Base-by-base conservation (phyloP, 192 early-diverging fungal genomes). In the Polychytrium aggregatum region DNA sequence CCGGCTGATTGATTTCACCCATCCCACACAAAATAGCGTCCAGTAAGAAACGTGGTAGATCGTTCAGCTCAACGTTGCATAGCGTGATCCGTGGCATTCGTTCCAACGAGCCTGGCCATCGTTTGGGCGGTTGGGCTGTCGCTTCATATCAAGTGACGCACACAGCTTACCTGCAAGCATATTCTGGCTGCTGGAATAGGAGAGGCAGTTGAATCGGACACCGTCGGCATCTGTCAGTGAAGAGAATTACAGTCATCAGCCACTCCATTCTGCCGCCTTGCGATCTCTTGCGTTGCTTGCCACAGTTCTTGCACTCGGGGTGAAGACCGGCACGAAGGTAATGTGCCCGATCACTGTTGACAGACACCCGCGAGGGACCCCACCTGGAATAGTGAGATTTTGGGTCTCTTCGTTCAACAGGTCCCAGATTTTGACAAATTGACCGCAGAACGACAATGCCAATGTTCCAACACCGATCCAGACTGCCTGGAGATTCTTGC, bases 341-440 rank as follows among this genome's bases (percentile, higher is more conserved):
- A n/a, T n/a, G n/a, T n/a, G n/a, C n/a, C n/a, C n/a, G n/a, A n/a
- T n/a, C n/a, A n/a, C n/a, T n/a, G n/a, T n/a, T n/a, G n/a, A n/a
- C n/a, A n/a, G n/a, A n/a, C n/a, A n/a, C n/a, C n/a, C n/a, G n/a
- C n/a, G n/a, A 21, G 8, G 11, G 20, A 42, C 8, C 8, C 4
- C 37, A 45, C 52, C 52, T 14, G 42, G 29, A 16, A 49, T 41
- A 41, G 9, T 24, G 2, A 57, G 48, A 21, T 44, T 29, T 20
- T 36, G 41, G 53, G 48, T 74, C 49, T 74, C 72, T 49, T 70
- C 72, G 33, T 70, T 67, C 46, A 46, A 57, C 24, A 65, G 42
- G 44, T 74, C 72, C 55, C 62, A 52, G 10, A 74, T 60, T 17
- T 67, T 37, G 31, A 65, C 56, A 18, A 56, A 53, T 2, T 40